Evolutionary conservation across 31 red algal genomes (phyloP), one percentile per base, ranked within the genome.

Genomic region (Bonnemaisonia californica): DNA sequence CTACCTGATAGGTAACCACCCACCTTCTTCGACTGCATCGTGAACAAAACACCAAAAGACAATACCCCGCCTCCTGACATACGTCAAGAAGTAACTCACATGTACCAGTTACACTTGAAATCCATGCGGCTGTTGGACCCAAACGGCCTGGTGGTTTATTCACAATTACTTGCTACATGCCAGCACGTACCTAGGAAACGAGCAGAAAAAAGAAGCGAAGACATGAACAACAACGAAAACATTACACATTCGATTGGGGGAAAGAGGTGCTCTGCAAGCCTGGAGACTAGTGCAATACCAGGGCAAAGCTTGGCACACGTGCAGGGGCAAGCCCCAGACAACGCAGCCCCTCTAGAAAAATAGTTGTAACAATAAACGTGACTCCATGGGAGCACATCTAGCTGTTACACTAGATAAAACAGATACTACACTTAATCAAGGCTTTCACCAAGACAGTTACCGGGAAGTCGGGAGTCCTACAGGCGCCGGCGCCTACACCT

Each of bases 351-450:
- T 89, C 85, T 41, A 75, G 87, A 95, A 95, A 95, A 95, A 95
- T 95, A 87, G 84, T 95, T 86, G 85, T 95, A 95, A 89, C 87
- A 95, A 87, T 81, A 75, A 88, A 85, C 69, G 78, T 77, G 77
- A 80, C 78, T 73, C 85, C 93, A 90, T 80, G 80, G 93, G 87
- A 90, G 82, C 93, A 81, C 87, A 95, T 87, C 88, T 91, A 95
- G 83, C 88, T 95, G 93, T 89, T 95, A 95, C 79, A 95, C 84
- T 95, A 88, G 85, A 89, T 95, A 95, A 89, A 95, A 95, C 93
- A 95, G 93, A 95, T 95, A 95, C 93, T 95, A 95, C 93, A 95
- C 93, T 91, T 95, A 89, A 95, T 95, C 93, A 91, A 87, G 88
- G 93, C 93, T 82, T 90, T 76, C 54, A 90, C 87, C 87, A 90